Base-by-base conservation (phyloP, 768 basidiomycete genomes). In the Kwoniella pini region DNA sequence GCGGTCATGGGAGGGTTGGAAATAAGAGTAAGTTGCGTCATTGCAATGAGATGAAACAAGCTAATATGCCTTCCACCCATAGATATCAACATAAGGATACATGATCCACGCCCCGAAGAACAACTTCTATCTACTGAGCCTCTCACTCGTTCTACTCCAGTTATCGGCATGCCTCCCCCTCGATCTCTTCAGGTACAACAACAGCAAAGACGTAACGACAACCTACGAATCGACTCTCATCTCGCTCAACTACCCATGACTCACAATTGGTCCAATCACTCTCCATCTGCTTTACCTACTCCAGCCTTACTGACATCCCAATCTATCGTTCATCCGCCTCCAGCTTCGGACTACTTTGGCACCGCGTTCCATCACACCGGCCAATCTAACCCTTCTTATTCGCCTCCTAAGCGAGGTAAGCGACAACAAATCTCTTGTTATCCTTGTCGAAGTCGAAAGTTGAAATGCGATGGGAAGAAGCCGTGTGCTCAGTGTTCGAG, bases 341-440 rank as follows among this genome's bases (percentile, higher is more conserved):
- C 54, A 22, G 44, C 52, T 21, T 44, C 42, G 2, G 42, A 55
- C n/a, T 44, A 55, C 17, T 55, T 55, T n/a, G 31, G 43, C 39
- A 38, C 28, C 19, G 48, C 48, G 30, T 40, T 27, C 38, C 46
- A 28, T 13, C 38, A 38, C 11, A n/a, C 46, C 46, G n/a, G 30
- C n/a, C 22, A 22, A 38, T 38, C 52, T 33, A 6, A 38, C 26
- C 49, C 60, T 5, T 24, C 38, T 17, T 19, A 31, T 38, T 39
- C 43, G 26, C 43, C 49, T 28, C 31, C 36, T 28, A 43, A 30
- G 17, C 31, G 59, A 31, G 19, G 54, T 19, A 52, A 46, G 19
- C 59, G 71, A 19, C 69, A 70, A 46, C 59, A 59, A 17, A 70
- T 73, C 11, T 66, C 64, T 9, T 73, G 71, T 44, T 73, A 54